Percentiles rank a stretch among this genome's conserved stretches.
These are phyloP conservation scores for Diplodia seriata DNA, from an alignment of 2,329 filamentous ascomycete genomes.

Conservation along the genomic window DNA sequence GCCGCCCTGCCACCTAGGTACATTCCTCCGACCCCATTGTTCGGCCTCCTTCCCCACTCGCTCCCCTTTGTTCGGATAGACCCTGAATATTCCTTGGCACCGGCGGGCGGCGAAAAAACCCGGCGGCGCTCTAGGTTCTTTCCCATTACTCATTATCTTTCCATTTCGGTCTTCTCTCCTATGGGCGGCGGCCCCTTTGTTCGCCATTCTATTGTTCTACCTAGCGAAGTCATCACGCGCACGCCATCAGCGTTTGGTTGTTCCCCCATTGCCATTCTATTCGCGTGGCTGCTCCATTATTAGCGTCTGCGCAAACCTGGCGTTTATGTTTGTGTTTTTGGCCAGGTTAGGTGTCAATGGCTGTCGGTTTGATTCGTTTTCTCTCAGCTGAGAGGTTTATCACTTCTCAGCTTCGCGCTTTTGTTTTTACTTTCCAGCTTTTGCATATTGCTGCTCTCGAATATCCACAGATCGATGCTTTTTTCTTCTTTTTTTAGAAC, in stretches of 20 bases:
- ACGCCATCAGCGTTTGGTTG: too few relatives aligned
- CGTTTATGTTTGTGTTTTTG: not conserved
- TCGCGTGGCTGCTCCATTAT: not conserved
- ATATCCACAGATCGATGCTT: constrained; percentile 23
- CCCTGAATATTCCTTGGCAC: constrained; percentile 15
- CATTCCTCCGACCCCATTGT: too few relatives aligned
- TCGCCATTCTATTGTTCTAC: too few relatives aligned
- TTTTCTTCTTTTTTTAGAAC: not conserved
- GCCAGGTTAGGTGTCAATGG: not conserved
- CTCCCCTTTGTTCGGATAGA: not conserved
- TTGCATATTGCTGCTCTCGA: constrained; percentile 1
- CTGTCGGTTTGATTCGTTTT: too few relatives aligned
- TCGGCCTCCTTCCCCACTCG: not conserved
- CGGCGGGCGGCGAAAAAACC: not conserved
- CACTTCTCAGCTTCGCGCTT: not conserved
- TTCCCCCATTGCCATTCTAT: too few relatives aligned
- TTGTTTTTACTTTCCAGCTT: constrained; percentile 2
- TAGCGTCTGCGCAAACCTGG: constrained; percentile 14
- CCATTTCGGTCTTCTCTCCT: not conserved
- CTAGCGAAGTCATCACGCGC: too few relatives aligned
- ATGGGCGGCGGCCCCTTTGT: not conserved
- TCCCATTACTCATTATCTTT: not conserved
- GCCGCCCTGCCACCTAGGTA: too few relatives aligned
- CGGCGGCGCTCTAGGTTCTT: too few relatives aligned
- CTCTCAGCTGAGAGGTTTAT: not conserved